Evolutionary conservation across 345 rosid genomes (phyloP), one percentile per base, ranked within the genome.

Genomic region (Kandelia obovata): DNA sequence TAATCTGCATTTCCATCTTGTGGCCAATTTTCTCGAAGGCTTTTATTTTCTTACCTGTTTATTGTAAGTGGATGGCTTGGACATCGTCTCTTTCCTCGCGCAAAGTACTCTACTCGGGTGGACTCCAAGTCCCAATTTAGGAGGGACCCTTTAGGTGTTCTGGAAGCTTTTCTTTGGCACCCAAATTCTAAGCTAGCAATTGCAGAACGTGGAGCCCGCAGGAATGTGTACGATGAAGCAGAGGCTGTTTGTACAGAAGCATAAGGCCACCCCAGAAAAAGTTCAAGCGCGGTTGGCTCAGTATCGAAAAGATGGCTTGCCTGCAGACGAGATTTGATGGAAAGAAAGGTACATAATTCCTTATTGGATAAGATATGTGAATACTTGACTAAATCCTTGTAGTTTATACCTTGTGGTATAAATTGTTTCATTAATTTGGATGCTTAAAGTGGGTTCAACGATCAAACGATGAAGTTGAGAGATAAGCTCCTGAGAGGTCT

Each of bases 51-150:
- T 53, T 70, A 19, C 65, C 46, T 57, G 53, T 53, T 52, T 70
- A 19, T 51, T 79, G 47, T 67, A 64, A 11, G 75, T 80, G 91
- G 98, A 93, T 93, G 98, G 98, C 74, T 93, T 85, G 83, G 85
- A 0, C 98, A 93, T 80, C 92, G 94, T 9, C 96, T 93, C 62
- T 91, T 93, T 83, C 89, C 97, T 35, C 68, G 69, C 8, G 84
- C 94, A 7, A 86, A 83, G 83, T 89, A 86, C 73, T 91, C 97
- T n/a, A 82, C 89, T 58, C 91, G 98, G 98, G 98, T 93, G 35
- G 98, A 93, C 74, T 93, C 98, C 8, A 93, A 93, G 79, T 91
- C 97, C 71, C 97, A 93, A 77, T 91, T 93, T 65, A 85, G 98
- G 73, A 93, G 97, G 77, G 98, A 93, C 47, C 97, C 98, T 69